Percentiles rank a stretch among this genome's conserved stretches.
phyloP scores from a whole-genome alignment of 2,329 filamentous ascomycete species.

The Xylaria sp. region DNA sequence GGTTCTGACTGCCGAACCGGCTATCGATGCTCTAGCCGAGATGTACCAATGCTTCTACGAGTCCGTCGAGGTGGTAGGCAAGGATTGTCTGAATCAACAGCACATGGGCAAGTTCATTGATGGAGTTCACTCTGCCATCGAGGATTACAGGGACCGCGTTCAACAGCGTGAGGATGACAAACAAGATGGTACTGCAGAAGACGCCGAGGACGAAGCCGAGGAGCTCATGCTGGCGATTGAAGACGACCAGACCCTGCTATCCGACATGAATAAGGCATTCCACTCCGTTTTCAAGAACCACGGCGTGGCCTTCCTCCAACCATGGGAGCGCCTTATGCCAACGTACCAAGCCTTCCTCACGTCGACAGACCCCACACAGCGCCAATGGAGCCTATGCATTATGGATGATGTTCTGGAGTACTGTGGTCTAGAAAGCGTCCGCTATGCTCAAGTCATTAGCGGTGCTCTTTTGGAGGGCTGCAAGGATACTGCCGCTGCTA shows the following conservation, averaged over 20 bases:
- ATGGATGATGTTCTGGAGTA: conserved; percentile 98
- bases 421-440: conserved; percentile 85
- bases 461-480: conserved; percentile 86
- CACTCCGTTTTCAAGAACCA: conserved; percentile 99
- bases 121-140: conserved; percentile 79
- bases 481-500: conserved; percentile 82
- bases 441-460: conserved; percentile 83
- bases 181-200: conserved; percentile 72
- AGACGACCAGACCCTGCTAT: conserved; percentile 93
- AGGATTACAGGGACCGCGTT: conserved; percentile 91
- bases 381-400: conserved; percentile 98
- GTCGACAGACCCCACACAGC: conserved; percentile 82
- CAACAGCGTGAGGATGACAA: conserved; percentile 81
- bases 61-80: conserved; percentile 90
- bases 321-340: conserved; percentile 83
- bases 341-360: conserved; percentile 87
- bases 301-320: conserved; percentile 77
- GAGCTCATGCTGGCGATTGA: conserved; percentile 90
- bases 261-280: conserved; percentile 99
- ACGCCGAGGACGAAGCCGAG: conserved; percentile 87
- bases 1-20: conserved; percentile 89
- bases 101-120: conserved; percentile 90
- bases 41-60: conserved; percentile 99
- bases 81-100: conserved; percentile 73
- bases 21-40: conserved; percentile 93